These are phyloP conservation scores for Sisymbrium altissimum DNA, from an alignment of 345 rosid genomes.

Conservation along the genomic window DNA sequence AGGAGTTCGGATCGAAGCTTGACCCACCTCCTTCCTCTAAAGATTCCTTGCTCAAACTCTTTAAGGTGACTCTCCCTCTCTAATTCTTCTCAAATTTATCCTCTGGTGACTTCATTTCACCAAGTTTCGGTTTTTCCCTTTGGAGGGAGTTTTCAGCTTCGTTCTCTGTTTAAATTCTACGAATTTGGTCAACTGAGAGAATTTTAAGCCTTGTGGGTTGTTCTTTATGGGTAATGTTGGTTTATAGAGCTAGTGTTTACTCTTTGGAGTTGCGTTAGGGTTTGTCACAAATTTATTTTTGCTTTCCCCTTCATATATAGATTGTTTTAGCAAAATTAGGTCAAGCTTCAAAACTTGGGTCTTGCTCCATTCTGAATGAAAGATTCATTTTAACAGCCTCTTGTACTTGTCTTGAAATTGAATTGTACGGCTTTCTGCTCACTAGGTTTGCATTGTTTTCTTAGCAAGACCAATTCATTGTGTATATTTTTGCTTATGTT, in stretches of 20 bases:
- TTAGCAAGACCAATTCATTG: neutral
- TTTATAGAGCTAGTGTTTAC: neutral
- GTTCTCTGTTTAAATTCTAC: conserved; percentile 7
- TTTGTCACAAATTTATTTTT: neutral
- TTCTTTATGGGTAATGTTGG: conserved; percentile 12
- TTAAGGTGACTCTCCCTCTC: conserved; percentile 46
- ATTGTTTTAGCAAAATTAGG: conserved; percentile 18
- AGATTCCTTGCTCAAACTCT: conserved; percentile 76
- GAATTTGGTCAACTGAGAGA: neutral
- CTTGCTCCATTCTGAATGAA: neutral
- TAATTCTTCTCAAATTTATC: conserved; percentile 9
- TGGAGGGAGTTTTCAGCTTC: conserved; percentile 24
- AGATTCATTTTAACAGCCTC: neutral
- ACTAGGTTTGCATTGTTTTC: neutral
- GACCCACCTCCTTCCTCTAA: conserved; percentile 61
- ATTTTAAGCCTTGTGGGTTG: conserved; percentile 1
- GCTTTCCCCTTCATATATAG: neutral
- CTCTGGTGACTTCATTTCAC: neutral
- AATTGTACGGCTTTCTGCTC: neutral
- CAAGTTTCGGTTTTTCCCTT: conserved; percentile 12
- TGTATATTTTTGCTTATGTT: neutral
- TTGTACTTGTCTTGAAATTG: conserved; percentile 11
- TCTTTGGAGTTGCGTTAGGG: conserved; percentile 31
- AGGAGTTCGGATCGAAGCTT: conserved; percentile 91
- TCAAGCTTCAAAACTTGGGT: neutral